Conservation (phyloP, 1,139 yeast genomes). For the Wickerhamiella pararugosa region DNA sequence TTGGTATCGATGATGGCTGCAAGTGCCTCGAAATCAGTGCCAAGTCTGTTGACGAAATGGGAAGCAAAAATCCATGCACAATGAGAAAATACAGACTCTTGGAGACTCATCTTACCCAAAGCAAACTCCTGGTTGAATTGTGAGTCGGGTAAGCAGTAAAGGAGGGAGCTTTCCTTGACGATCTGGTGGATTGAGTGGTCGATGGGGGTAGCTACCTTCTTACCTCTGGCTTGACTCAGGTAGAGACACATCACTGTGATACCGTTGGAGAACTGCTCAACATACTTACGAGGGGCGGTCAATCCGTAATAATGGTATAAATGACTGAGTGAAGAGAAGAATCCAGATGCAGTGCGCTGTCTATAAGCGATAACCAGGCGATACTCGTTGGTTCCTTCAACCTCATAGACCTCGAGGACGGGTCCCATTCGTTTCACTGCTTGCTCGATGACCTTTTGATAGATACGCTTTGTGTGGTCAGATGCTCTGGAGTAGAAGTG, state of each 20-base stretch:
- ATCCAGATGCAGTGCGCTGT: constrained; percentile 72
- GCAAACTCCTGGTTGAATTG: constrained; percentile 64
- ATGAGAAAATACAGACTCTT: constrained; percentile 89
- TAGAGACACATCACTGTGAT: constrained; percentile 77
- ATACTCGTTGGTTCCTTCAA: constrained; percentile 64
- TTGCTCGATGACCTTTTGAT: constrained; percentile 54
- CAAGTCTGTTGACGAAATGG: constrained; percentile 86
- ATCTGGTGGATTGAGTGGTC: constrained; percentile 80
- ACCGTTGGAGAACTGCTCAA: constrained; percentile 87
- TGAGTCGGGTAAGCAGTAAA: constrained; percentile 84
- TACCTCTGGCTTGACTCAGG: constrained; percentile 39
- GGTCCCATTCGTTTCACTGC: constrained; percentile 80
- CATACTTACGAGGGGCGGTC: constrained; percentile 75
- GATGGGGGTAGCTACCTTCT: constrained; percentile 27
- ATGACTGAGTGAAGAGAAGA: constrained; percentile 76
- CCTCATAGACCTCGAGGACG: constrained; percentile 73
- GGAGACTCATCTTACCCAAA: constrained; percentile 68
- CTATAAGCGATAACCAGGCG: constrained; percentile 81
- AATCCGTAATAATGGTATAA: constrained; percentile 83
- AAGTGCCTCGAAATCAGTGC: constrained; percentile 73
- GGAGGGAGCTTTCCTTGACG: constrained; percentile 82
- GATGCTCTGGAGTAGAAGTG: constrained; percentile 73
- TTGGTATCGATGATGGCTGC: constrained; percentile 43
- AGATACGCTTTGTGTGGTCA: constrained; percentile 59
- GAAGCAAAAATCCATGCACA: constrained; percentile 86